Conservation (phyloP, 2,329 filamentous ascomycete species). For the Trichoderma citrinoviride region DNA sequence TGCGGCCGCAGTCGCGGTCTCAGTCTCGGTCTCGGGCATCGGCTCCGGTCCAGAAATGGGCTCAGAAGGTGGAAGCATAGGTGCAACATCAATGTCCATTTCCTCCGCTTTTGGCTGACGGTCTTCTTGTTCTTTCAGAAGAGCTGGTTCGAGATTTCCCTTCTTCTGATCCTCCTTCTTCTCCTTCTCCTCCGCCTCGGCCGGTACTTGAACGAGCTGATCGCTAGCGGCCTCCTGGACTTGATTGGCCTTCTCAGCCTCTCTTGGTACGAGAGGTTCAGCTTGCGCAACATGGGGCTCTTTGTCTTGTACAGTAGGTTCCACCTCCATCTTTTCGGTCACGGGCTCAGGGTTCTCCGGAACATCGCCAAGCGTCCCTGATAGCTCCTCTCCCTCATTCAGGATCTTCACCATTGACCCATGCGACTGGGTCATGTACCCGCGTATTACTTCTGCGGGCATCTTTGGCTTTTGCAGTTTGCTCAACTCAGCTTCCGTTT, state of each 20-base stretch:
- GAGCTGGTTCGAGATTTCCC: slow-evolving; percentile 23
- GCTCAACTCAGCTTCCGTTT: slow-evolving; percentile 49
- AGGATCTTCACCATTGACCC: slow-evolving; percentile 49
- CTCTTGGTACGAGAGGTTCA: neutral
- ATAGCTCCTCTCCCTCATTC: slow-evolving; percentile 44
- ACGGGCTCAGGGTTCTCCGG: neutral
- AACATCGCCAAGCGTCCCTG: slow-evolving; percentile 43
- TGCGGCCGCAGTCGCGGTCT: too few relatives aligned
- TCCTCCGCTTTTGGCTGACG: slow-evolving; percentile 41
- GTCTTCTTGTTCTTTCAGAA: slow-evolving; percentile 24
- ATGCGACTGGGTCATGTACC: slow-evolving; percentile 49
- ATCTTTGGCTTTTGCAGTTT: slow-evolving; percentile 43
- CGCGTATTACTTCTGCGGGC: slow-evolving; percentile 43
- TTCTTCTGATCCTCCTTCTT: neutral
- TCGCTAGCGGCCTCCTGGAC: neutral
- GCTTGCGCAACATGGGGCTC: neutral
- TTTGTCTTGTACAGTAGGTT: neutral
- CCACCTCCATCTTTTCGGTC: neutral
- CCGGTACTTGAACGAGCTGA: neutral
- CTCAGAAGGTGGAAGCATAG: neutral
- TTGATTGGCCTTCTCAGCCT: neutral
- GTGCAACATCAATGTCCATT: slow-evolving; percentile 39
- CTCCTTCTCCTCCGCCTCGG: neutral
- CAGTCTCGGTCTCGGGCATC: neutral
- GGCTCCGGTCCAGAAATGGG: neutral